These are phyloP conservation scores for Barnettozyma hawaiiensis DNA, from an alignment of 1,139 yeast species.

Conservation along the genomic window DNA sequence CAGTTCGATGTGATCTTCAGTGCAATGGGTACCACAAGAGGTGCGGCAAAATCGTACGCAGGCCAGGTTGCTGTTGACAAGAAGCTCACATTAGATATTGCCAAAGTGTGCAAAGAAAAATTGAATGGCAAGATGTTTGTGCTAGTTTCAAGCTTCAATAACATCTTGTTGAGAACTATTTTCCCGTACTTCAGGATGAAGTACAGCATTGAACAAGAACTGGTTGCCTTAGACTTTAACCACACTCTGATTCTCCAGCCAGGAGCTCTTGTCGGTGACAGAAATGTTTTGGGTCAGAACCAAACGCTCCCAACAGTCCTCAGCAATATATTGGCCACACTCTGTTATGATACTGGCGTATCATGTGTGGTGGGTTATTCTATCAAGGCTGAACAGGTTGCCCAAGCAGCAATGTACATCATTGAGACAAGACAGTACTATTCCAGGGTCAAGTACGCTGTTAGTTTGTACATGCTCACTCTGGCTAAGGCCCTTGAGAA, in stretches of 20 bases:
- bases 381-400: constrained; percentile 17
- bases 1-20: constrained; percentile 14
- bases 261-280: constrained; percentile 29
- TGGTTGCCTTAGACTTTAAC: constrained; percentile 17
- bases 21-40: constrained; percentile 14
- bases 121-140: constrained; percentile 13
- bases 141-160: constrained; percentile 28
- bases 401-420: constrained; percentile 13
- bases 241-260: constrained; percentile 28
- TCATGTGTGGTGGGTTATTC: constrained; percentile 15
- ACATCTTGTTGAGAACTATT: constrained; percentile 19
- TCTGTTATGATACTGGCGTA: constrained; percentile 12
- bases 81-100: constrained; percentile 14
- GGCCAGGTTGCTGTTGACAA: constrained; percentile 10
- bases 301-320: constrained; percentile 7
- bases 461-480: constrained; percentile 10
- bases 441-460: constrained; percentile 1
- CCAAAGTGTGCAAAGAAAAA: constrained; percentile 11
- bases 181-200: constrained; percentile 28
- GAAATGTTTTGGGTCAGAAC: constrained; percentile 6
- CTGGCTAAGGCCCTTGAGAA: constrained; percentile 6
- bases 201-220: constrained; percentile 19
- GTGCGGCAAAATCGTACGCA: constrained; percentile 7
- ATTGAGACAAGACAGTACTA: constrained; percentile 10
- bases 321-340: constrained; percentile 10